Conservation (phyloP, 805 yeast genomes). For the Teunomyces kruisii region DNA sequence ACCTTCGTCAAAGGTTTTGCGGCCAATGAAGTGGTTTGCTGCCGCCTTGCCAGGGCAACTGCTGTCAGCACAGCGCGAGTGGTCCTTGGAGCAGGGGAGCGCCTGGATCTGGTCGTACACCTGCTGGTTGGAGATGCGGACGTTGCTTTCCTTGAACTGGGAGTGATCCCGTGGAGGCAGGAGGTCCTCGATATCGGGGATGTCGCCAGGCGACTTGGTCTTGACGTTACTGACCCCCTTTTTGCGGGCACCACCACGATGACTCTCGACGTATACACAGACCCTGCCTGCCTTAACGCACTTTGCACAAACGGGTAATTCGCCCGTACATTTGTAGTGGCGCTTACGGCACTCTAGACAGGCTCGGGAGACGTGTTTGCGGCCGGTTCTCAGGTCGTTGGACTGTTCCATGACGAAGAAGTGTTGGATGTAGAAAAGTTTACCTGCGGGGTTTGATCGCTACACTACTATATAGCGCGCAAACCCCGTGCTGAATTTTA, state of each 20-base stretch:
- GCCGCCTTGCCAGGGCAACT: constrained; percentile 6
- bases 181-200: constrained; percentile 21
- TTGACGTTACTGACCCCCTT: constrained; percentile 41
- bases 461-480: neutral
- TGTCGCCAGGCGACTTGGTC: constrained; percentile 4
- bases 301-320: constrained; percentile 44
- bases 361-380: constrained; percentile 26
- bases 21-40: constrained; percentile 3
- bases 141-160: neutral
- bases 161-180: neutral
- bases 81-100: constrained; percentile 7
- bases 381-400: neutral
- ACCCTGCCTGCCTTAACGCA: constrained; percentile 34
- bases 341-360: constrained; percentile 52
- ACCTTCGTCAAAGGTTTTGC: neutral
- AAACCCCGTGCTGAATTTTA: neutral
- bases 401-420: neutral
- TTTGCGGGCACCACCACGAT: constrained; percentile 54
- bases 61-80: neutral
- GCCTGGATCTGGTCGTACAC: constrained; percentile 1
- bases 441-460: neutral
- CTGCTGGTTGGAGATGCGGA: neutral
- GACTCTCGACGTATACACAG: constrained; percentile 51
- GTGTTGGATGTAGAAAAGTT: neutral
- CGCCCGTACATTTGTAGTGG: constrained; percentile 53